Conservation (phyloP, 495 filamentous ascomycete species). For the Cudoniella acicularis region DNA sequence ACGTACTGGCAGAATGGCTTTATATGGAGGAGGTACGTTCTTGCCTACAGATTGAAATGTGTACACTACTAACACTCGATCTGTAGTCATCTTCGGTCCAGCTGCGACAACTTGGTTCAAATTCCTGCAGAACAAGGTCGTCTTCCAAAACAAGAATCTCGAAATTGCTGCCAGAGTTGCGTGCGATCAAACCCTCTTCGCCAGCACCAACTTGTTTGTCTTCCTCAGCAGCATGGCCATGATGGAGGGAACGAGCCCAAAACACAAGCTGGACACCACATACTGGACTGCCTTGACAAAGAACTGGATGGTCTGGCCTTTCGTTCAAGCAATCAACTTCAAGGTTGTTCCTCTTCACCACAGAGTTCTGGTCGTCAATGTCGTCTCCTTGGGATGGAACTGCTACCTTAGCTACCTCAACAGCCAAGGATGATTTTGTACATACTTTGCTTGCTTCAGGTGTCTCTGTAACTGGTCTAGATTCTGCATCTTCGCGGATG, state of each 20-base stretch:
- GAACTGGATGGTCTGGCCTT: slow-evolving; percentile 93
- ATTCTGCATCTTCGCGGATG: slow-evolving; percentile 6
- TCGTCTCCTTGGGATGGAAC: slow-evolving; percentile 85
- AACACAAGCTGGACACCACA: slow-evolving; percentile 64
- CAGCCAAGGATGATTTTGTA: slow-evolving; percentile 41
- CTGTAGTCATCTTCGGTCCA: slow-evolving; percentile 80
- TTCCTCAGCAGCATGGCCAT: slow-evolving; percentile 86
- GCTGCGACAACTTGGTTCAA: slow-evolving; percentile 86
- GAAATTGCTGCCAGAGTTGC: slow-evolving; percentile 81
- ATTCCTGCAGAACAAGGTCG: slow-evolving; percentile 68
- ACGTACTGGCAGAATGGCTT: slow-evolving; percentile 83
- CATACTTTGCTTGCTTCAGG: too few relatives aligned
- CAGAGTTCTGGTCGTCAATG: slow-evolving; percentile 83
- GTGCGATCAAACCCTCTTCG: slow-evolving; percentile 82
- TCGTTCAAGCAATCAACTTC: slow-evolving; percentile 89
- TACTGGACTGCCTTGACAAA: slow-evolving; percentile 68
- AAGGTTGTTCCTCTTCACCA: slow-evolving; percentile 83
- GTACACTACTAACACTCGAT: slow-evolving; percentile 13
- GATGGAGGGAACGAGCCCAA: slow-evolving; percentile 71
- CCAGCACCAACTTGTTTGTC: slow-evolving; percentile 71
- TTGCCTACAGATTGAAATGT: not conserved
- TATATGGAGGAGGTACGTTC: slow-evolving; percentile 80
- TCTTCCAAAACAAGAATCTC: slow-evolving; percentile 56
- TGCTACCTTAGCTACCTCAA: slow-evolving; percentile 89
- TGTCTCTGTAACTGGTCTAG: slow-evolving; percentile 4